phyloP scores from a whole-genome alignment of 352 stramenopile genomes.

The Pythium oligandrum region DNA sequence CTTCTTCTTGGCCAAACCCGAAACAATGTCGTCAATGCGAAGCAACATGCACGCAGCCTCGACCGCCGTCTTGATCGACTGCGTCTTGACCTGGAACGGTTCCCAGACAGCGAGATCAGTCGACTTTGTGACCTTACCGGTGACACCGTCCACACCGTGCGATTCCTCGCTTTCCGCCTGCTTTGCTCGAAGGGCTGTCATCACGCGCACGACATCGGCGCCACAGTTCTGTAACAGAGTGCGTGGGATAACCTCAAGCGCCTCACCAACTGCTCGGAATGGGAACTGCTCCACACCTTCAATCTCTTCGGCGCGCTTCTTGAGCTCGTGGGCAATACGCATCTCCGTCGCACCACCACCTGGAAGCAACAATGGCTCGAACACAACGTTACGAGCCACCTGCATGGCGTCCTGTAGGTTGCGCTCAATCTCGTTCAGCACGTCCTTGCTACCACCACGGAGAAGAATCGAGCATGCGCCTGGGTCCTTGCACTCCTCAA shows the following conservation, averaged over 20 bases:
- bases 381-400: conserved; percentile 98
- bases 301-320: conserved; percentile 86
- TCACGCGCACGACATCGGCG: conserved; percentile 96
- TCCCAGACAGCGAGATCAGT: conserved; percentile 98
- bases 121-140: conserved; percentile 92
- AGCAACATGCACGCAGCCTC: conserved; percentile 97
- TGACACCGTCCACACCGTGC: conserved; percentile 80
- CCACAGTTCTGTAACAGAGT: conserved; percentile 99
- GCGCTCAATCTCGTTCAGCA: conserved; percentile 99
- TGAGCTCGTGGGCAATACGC: conserved; percentile 94
- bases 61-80: conserved; percentile 99
- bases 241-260: conserved; percentile 98
- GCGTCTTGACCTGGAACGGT: conserved; percentile 99
- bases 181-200: conserved; percentile 96
- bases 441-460: conserved; percentile 98
- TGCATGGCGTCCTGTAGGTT: conserved; percentile 99
- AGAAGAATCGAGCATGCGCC: conserved; percentile 99
- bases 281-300: conserved; percentile 97
- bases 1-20: conserved; percentile 96
- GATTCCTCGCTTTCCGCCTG: conserved; percentile 79
- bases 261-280: conserved; percentile 96
- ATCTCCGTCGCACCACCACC: conserved; percentile 98
- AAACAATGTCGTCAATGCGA: conserved; percentile 99
- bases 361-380: conserved; percentile 96
- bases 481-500: conserved; percentile 97